Evolutionary conservation across 2,329 filamentous ascomycete genomes (phyloP).

Genomic region (Xylaria sp.): DNA sequence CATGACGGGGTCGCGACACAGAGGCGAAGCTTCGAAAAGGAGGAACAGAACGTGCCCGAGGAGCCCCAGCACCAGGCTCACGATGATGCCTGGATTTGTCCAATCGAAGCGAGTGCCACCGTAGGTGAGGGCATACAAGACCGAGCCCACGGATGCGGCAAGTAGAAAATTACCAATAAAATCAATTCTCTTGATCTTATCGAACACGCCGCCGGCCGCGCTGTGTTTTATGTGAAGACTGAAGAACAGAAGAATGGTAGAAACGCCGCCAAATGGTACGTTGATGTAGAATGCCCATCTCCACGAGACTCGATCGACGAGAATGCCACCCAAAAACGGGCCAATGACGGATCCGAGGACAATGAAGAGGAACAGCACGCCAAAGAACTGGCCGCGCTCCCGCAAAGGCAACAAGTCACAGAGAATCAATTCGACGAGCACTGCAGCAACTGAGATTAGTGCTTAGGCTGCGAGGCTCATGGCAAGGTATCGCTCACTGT

Average conservation of each 20-base stretch:
- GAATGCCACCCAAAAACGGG: slow-evolving; percentile 54
- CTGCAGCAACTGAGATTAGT: slow-evolving; percentile 2
- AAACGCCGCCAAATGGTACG: slow-evolving; percentile 51
- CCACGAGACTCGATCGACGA: slow-evolving; percentile 50
- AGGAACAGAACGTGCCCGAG: slow-evolving; percentile 45
- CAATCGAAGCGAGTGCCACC: slow-evolving; percentile 39
- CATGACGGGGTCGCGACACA: slow-evolving; percentile 42
- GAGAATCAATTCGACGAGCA: slow-evolving; percentile 52
- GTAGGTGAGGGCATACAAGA: slow-evolving; percentile 12
- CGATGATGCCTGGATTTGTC: slow-evolving; percentile 41
- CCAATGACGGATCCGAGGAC: slow-evolving; percentile 51
- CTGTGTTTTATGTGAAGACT: slow-evolving; percentile 29
- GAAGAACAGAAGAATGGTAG: slow-evolving; percentile 42
- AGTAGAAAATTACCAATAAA: slow-evolving; percentile 10
- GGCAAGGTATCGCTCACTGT: slow-evolving; percentile 21
- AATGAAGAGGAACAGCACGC: slow-evolving; percentile 34
- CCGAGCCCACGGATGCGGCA: slow-evolving; percentile 8
- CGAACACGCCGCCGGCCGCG: not conserved
- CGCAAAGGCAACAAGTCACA: slow-evolving; percentile 54
- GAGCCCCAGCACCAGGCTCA: slow-evolving; percentile 47
- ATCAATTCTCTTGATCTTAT: slow-evolving; percentile 14
- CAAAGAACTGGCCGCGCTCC: slow-evolving; percentile 48
- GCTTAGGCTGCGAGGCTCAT: not conserved
- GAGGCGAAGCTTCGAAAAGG: slow-evolving; percentile 38
- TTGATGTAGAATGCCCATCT: slow-evolving; percentile 62